Conservation (phyloP, 78 protist species). For the Isochrysis galbana region DNA sequence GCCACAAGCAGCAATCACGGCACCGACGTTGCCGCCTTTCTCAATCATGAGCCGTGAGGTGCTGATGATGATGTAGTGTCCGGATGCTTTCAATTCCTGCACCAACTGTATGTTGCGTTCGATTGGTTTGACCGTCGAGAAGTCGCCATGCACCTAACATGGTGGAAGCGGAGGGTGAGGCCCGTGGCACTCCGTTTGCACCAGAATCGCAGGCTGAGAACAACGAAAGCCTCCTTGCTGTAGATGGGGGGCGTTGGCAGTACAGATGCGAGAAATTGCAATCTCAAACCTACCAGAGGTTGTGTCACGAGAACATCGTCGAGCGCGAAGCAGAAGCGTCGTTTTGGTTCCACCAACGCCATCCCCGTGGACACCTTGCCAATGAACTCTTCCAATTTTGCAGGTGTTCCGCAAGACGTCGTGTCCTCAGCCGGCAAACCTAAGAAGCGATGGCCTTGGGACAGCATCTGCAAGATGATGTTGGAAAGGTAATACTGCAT, state of each 20-base stretch:
- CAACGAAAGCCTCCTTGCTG: too few species aligned
- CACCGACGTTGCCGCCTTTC: too few species aligned
- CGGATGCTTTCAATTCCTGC: neutral
- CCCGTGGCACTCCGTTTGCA: too few species aligned
- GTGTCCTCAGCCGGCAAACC: neutral
- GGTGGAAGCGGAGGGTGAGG: too few species aligned
- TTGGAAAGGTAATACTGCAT: neutral
- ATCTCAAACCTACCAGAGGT: too few species aligned
- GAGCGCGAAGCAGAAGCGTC: constrained; percentile 20
- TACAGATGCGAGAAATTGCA: too few species aligned
- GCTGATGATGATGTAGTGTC: too few species aligned
- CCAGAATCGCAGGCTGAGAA: too few species aligned
- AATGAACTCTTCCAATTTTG: neutral
- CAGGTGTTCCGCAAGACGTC: neutral
- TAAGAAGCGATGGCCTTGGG: neutral
- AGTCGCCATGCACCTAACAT: neutral
- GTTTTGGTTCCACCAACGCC: neutral
- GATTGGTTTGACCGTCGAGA: neutral
- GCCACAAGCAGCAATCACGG: too few species aligned
- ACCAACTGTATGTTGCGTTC: neutral
- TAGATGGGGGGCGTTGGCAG: neutral
- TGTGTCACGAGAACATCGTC: neutral
- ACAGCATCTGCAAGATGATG: neutral
- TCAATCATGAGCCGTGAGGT: too few species aligned
- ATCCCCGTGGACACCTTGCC: neutral